Base-by-base conservation (phyloP, 164 flowering plant species). In the Kingdonia uniflora region DNA sequence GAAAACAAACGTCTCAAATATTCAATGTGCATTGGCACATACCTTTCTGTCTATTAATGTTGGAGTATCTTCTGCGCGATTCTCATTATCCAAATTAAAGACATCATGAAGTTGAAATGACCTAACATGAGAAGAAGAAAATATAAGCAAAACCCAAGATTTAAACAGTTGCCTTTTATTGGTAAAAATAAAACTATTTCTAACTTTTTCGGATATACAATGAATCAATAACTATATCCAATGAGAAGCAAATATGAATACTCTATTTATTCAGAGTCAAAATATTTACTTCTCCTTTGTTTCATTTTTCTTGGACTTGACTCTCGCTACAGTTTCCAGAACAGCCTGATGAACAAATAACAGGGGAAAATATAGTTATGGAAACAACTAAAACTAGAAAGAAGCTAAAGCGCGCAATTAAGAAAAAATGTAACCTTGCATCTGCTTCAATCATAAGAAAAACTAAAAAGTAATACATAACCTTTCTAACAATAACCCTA, bases 281-380 rank as follows among this genome's bases (percentile, higher is more conserved):
- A 61, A 57, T 25, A 60, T 65, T 49, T 85, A 85, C 95, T 85
- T 85, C 53, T 82, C 95, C 74, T 86, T 83, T 19, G 95, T 80
- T 22, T 89, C 97, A 76, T 89, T 89, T 75, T 85, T 89, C 82
- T 85, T 88, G 61, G 84, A 11, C 75, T 75, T 89, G 38, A 85
- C 87, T 76, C 97, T 80, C 43, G 97, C 97, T 55, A 89, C 97
- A 54, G 97, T 89, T 73, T 89, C 97, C 80, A 89, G 55, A 63
- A 79, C 86, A 19, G 97, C 97, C 97, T 89, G 81, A 67, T 42
- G 51, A 69, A 63, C 52, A 38, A 52, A 68, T 42, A 60, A 37
- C 67, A 41, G 48, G 38, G 52, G 26, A 35, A 15, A 49, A 19
- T 4, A 14, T 42, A 24, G 14, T 12, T 40, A 23, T 53, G 52